Conservation (phyloP, 164 flowering plant species). For the Kingdonia uniflora region DNA sequence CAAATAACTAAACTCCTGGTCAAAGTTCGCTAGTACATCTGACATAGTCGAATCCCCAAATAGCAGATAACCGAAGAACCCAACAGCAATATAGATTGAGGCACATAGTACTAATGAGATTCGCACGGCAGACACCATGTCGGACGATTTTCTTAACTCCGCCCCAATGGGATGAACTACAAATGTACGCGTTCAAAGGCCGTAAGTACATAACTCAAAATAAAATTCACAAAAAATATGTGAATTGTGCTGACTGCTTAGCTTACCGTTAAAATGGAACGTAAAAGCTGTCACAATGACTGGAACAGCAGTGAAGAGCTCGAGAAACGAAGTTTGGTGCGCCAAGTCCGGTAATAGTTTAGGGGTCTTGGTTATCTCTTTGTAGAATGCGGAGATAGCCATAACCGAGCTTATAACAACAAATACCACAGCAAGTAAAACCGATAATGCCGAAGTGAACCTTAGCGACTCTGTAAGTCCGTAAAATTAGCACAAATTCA, state of each 20-base stretch:
- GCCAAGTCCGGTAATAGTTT: constrained; percentile 49
- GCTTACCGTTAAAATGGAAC: constrained; percentile 85
- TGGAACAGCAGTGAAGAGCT: constrained; percentile 88
- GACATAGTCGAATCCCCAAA: constrained; percentile 71
- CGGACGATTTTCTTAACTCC: constrained; percentile 49
- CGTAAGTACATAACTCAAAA: no score
- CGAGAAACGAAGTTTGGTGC: constrained; percentile 40
- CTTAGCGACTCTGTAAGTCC: constrained; percentile 64
- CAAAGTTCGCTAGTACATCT: constrained; percentile 77
- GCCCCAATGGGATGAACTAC: constrained; percentile 82
- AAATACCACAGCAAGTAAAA: constrained; percentile 76
- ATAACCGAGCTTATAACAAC: constrained; percentile 59
- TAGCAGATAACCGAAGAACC: constrained; percentile 71
- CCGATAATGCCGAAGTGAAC: constrained; percentile 65
- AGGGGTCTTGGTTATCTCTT: constrained; percentile 48
- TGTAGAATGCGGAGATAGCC: constrained; percentile 49
- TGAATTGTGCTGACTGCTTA: no score
- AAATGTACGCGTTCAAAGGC: no score
- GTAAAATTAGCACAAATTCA: no score
- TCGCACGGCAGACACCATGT: constrained; percentile 52
- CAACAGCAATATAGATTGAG: constrained; percentile 48
- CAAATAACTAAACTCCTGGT: constrained; percentile 30
- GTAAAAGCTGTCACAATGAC: constrained; percentile 93
- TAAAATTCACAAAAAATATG: no score
- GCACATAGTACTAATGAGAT: constrained; percentile 61